Conservation (phyloP, 2,329 filamentous ascomycete species). For the Phaeoacremonium minimum region DNA sequence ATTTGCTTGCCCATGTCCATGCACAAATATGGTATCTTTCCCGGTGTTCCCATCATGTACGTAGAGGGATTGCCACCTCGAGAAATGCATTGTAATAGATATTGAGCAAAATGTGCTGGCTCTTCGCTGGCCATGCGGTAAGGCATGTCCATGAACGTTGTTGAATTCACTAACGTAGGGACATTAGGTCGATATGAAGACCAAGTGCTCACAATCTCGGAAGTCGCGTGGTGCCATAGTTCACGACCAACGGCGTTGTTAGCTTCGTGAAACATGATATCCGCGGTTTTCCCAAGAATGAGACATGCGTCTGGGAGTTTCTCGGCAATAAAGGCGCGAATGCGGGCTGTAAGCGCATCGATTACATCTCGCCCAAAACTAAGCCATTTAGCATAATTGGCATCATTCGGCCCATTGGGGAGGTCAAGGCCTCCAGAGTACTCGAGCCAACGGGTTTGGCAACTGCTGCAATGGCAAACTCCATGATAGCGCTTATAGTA, state of each 20-base stretch:
- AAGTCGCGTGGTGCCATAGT: slow-evolving; percentile 9
- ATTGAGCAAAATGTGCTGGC: slow-evolving; percentile 10
- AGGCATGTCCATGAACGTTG: slow-evolving; percentile 8
- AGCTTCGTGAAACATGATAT: slow-evolving; percentile 12
- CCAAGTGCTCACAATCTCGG: slow-evolving; percentile 8
- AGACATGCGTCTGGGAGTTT: slow-evolving; percentile 9
- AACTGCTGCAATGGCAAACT: slow-evolving; percentile 12
- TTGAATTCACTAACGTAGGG: slow-evolving; percentile 10
- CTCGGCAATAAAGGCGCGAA: slow-evolving; percentile 10
- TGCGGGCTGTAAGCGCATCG: slow-evolving; percentile 8
- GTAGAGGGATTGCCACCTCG: slow-evolving; percentile 11
- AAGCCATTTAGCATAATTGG: slow-evolving; percentile 9
- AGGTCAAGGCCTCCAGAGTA: slow-evolving; percentile 6
- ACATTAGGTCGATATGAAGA: slow-evolving; percentile 8
- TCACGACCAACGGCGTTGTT: slow-evolving; percentile 12
- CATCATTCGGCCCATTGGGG: slow-evolving; percentile 5
- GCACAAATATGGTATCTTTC: slow-evolving; percentile 8
- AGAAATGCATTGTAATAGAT: slow-evolving; percentile 10
- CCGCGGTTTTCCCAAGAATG: slow-evolving; percentile 6
- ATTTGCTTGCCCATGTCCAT: slow-evolving; percentile 6
- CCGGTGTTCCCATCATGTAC: slow-evolving; percentile 13
- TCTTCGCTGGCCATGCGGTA: slow-evolving; percentile 10
- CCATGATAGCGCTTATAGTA: slow-evolving; percentile 11
- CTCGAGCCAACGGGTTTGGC: slow-evolving; percentile 6
- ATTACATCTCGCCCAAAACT: slow-evolving; percentile 8